Evolutionary conservation across 495 filamentous ascomycete genomes (phyloP).

Genomic region (Penicillium daleae): DNA sequence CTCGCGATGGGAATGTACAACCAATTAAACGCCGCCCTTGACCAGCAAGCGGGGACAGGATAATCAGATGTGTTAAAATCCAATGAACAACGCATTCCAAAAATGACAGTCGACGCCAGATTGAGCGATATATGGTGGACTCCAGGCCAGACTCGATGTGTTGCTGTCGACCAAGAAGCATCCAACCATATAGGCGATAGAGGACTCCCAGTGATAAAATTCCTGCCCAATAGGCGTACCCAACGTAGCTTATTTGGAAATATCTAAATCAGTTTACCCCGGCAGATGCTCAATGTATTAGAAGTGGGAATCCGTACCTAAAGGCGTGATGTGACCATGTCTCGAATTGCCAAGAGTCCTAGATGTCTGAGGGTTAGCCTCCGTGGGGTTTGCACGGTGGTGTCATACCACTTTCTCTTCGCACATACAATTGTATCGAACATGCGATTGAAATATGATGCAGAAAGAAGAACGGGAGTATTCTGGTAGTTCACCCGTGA

Average conservation of each 20-base stretch:
- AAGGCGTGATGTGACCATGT: conserved; percentile 44
- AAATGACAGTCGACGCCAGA: conserved; percentile 1
- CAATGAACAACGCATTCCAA: conserved; percentile 23
- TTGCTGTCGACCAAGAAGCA: conserved; percentile 4
- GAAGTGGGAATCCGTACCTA: conserved; percentile 40
- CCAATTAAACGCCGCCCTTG: conserved; percentile 34
- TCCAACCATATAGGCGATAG: conserved; percentile 24
- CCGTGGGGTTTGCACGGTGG: too few species aligned
- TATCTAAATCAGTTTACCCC: conserved; percentile 8
- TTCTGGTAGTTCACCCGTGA: conserved; percentile 20
- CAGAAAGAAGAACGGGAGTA: conserved; percentile 36
- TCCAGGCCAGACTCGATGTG: conserved; percentile 8
- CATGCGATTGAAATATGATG: conserved; percentile 33
- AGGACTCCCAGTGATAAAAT: conserved; percentile 35
- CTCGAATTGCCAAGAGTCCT: conserved; percentile 44
- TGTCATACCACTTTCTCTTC: not conserved
- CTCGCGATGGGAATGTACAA: conserved; percentile 46
- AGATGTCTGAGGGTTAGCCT: not conserved
- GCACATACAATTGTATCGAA: conserved; percentile 41
- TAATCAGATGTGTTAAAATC: conserved; percentile 39
- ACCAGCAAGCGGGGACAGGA: conserved; percentile 37
- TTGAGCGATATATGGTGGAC: conserved; percentile 11
- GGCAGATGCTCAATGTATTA: too few species aligned
- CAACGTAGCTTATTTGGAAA: conserved; percentile 21
- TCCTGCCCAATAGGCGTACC: conserved; percentile 40